Percentiles rank a stretch among this genome's conserved stretches.
Conservation (phyloP, 2,329 filamentous ascomycete genomes). For the Xylogone sp. region DNA sequence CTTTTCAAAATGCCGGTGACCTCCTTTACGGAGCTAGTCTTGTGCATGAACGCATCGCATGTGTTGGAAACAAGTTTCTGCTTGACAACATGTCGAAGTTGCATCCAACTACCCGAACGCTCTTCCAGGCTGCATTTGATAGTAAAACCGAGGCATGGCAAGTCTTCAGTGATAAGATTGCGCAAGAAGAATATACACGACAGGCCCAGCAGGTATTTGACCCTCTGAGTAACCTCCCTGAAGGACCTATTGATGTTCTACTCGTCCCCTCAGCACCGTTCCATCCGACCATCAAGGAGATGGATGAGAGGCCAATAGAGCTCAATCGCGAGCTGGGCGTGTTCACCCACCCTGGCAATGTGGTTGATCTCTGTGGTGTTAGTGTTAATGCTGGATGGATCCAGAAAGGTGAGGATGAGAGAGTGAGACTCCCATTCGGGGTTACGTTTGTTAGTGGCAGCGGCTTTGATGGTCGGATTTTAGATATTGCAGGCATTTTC, state of each 20-base stretch:
- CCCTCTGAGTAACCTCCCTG: constrained; percentile 20
- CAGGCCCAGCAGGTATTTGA: constrained; percentile 16
- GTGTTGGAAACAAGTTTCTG: constrained; percentile 34
- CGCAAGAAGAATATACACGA: constrained; percentile 21
- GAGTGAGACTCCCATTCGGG: constrained; percentile 30
- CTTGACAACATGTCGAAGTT: constrained; percentile 33
- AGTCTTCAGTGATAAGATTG: constrained; percentile 35
- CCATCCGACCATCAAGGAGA: constrained; percentile 43
- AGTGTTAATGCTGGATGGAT: constrained; percentile 25
- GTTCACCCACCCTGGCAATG: constrained; percentile 52
- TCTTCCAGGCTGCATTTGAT: constrained; percentile 36
- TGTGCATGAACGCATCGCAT: constrained; percentile 46
- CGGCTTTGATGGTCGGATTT: constrained; percentile 30
- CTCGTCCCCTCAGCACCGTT: constrained; percentile 48
- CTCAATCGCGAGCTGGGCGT: constrained; percentile 44
- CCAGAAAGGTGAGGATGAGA: constrained; percentile 9
- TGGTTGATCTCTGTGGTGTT: constrained; percentile 48
- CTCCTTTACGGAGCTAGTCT: constrained; percentile 51
- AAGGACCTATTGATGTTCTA: constrained; percentile 37
- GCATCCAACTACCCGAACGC: constrained; percentile 41
- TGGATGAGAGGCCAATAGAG: constrained; percentile 45
- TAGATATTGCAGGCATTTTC: constrained; percentile 31
- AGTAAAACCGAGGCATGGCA: constrained; percentile 36
- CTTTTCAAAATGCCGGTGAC: constrained; percentile 44
- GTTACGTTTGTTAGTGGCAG: constrained; percentile 33